These are phyloP conservation scores for Xylariaceae sp. DNA, from an alignment of 2,329 filamentous ascomycete genomes.

Conservation along the genomic window DNA sequence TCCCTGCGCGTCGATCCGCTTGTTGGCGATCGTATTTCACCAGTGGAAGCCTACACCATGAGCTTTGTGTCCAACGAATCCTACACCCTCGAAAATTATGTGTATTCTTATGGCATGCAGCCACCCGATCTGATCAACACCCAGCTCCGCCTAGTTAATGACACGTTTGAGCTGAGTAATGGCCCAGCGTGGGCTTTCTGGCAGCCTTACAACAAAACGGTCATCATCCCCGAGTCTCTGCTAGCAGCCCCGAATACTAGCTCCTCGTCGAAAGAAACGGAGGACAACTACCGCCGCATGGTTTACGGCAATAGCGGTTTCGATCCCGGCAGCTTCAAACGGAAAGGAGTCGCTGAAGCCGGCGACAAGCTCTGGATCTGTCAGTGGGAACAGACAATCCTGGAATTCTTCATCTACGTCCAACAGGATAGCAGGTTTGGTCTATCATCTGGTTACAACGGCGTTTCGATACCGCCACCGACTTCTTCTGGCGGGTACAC, in stretches of 20 bases:
- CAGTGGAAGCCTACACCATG: slow-evolving; percentile 33
- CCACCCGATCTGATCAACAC: slow-evolving; percentile 37
- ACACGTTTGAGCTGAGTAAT: slow-evolving; percentile 37
- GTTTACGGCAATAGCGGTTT: slow-evolving; percentile 7
- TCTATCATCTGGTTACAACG: slow-evolving; percentile 4
- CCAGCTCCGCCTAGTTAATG: slow-evolving; percentile 42
- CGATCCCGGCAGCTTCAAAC: slow-evolving; percentile 29
- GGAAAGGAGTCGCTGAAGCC: slow-evolving; percentile 30
- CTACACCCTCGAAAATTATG: slow-evolving; percentile 25
- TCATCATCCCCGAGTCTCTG: slow-evolving; percentile 41
- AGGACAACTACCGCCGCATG: slow-evolving; percentile 19
- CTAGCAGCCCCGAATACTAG: slow-evolving; percentile 11
- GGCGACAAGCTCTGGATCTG: slow-evolving; percentile 53
- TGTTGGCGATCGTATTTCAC: slow-evolving; percentile 11
- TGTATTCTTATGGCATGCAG: slow-evolving; percentile 47
- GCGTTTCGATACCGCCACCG: not conserved
- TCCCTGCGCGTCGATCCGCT: slow-evolving; percentile 32
- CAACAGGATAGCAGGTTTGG: slow-evolving; percentile 39
- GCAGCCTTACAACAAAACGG: slow-evolving; percentile 47
- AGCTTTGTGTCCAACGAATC: slow-evolving; percentile 31
- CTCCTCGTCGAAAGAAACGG: slow-evolving; percentile 1
- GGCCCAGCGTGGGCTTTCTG: slow-evolving; percentile 50
- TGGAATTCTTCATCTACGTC: slow-evolving; percentile 52
- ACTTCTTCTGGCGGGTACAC: too few relatives aligned
- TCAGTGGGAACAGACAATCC: slow-evolving; percentile 46